A percentile compares a stretch with the other conserved stretches of the same genome.
Evolutionary conservation across 345 rosid species (phyloP).

Genomic region (Acer saccharum): DNA sequence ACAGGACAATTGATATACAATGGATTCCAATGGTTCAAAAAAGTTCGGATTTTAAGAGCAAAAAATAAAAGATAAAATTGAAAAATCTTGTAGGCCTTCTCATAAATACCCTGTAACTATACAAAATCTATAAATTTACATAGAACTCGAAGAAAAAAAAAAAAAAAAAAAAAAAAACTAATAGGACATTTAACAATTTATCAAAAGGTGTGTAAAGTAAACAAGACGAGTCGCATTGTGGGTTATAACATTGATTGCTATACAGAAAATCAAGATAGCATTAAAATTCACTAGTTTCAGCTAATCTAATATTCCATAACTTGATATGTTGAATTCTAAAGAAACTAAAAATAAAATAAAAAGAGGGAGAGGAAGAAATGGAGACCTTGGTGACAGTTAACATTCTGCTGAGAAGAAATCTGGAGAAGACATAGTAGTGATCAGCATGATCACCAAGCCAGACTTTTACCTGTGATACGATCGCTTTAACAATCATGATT

Average conservation of each 20-base stretch:
- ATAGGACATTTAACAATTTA: background rate
- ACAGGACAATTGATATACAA: background rate
- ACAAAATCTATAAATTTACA: too few relatives aligned
- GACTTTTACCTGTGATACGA: slow-evolving; percentile 70
- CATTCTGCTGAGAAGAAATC: slow-evolving; percentile 94
- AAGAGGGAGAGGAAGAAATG: background rate
- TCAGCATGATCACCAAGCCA: slow-evolving; percentile 98
- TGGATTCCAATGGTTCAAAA: background rate
- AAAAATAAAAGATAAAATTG: background rate
- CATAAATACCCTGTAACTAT: background rate
- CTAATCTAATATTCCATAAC: background rate
- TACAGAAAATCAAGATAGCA: background rate
- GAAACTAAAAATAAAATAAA: background rate
- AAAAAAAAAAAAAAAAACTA: too few relatives aligned
- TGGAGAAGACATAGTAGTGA: slow-evolving; percentile 92
- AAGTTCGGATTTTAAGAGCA: background rate
- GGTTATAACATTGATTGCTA: too few relatives aligned
- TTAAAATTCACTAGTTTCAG: background rate
- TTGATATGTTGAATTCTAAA: background rate
- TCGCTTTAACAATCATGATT: background rate
- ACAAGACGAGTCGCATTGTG: background rate
- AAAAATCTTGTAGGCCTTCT: background rate
- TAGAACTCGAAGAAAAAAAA: too few relatives aligned
- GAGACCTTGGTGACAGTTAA: slow-evolving; percentile 93
- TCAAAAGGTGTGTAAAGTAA: background rate